These are phyloP conservation scores for Biscogniauxia sp. DNA, from an alignment of 2,329 filamentous ascomycete genomes.

Conservation along the genomic window DNA sequence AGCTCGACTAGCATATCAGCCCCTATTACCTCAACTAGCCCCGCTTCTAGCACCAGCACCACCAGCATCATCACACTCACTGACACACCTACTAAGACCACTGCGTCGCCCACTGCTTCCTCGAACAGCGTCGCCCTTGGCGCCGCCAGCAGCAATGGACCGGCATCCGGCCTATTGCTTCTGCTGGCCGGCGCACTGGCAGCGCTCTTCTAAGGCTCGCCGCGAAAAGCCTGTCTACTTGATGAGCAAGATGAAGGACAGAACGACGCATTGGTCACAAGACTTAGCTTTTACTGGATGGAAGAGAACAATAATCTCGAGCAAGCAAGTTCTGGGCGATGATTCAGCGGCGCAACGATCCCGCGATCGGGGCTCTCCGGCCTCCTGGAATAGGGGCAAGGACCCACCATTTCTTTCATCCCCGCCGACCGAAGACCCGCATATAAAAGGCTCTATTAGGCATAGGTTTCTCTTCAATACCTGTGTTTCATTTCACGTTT, in stretches of 20 bases:
- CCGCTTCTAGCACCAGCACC: not conserved
- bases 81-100: not conserved
- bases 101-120: conserved; percentile 1
- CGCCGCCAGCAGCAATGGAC: conserved; percentile 4
- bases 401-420: not conserved
- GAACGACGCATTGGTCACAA: not conserved
- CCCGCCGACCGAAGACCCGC: not conserved
- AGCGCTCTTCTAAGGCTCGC: conserved; percentile 2
- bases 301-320: not conserved
- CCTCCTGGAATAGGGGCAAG: not conserved
- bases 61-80: not conserved
- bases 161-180: conserved; percentile 6
- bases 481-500: not conserved
- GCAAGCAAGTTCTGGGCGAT: not conserved
- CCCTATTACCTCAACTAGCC: conserved; percentile 2
- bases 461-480: not conserved
- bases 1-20: not conserved
- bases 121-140: conserved; percentile 1
- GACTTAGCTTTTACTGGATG: not conserved
- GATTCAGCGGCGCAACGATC: not conserved
- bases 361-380: not conserved
- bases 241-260: not conserved
- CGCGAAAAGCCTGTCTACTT: not conserved
- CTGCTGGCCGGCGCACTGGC: conserved; percentile 12
- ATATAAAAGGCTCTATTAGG: not conserved